Conservation (phyloP, 2,329 filamentous ascomycete genomes). For the Metarhizium brunneum region DNA sequence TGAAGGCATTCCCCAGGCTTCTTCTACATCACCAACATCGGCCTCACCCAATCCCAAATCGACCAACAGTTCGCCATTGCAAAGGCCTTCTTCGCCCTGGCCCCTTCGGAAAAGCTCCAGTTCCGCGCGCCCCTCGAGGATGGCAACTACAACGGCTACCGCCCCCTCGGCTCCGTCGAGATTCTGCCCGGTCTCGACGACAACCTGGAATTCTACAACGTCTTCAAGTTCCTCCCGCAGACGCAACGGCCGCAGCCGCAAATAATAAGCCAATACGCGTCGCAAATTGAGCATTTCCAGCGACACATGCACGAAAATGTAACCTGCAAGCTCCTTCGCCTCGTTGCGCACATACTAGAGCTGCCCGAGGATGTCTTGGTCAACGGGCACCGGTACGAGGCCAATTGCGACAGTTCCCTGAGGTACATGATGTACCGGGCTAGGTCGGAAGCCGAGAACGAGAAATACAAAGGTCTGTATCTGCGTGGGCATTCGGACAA, state of each 20-base stretch:
- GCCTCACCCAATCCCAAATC: constrained; percentile 49
- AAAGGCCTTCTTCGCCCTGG: constrained; percentile 46
- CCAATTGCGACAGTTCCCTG: constrained; percentile 44
- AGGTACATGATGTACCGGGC: constrained; percentile 51
- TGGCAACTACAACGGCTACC: constrained; percentile 49
- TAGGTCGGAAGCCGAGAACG: constrained; percentile 34
- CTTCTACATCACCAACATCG: constrained; percentile 56
- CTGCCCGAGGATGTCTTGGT: constrained; percentile 47
- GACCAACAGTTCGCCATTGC: constrained; percentile 53
- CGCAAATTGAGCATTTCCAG: constrained; percentile 24
- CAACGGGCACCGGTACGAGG: constrained; percentile 42
- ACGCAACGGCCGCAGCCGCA: constrained; percentile 21
- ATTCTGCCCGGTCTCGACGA: constrained; percentile 23
- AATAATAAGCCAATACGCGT: constrained; percentile 20
- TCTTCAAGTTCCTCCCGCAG: constrained; percentile 29
- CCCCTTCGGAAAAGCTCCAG: constrained; percentile 49
- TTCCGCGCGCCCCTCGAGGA: constrained; percentile 40
- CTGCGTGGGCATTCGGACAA: constrained; percentile 42
- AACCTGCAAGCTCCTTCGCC: constrained; percentile 21
- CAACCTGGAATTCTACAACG: constrained; percentile 31
- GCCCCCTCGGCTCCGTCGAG: constrained; percentile 32
- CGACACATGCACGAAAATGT: constrained; percentile 25
- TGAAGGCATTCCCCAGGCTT: constrained; percentile 27
- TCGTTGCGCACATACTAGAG: constrained; percentile 42
- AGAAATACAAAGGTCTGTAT: constrained; percentile 23